phyloP scores from a whole-genome alignment of 2,329 filamentous ascomycete species.

The Aspergillus brasiliensis region DNA sequence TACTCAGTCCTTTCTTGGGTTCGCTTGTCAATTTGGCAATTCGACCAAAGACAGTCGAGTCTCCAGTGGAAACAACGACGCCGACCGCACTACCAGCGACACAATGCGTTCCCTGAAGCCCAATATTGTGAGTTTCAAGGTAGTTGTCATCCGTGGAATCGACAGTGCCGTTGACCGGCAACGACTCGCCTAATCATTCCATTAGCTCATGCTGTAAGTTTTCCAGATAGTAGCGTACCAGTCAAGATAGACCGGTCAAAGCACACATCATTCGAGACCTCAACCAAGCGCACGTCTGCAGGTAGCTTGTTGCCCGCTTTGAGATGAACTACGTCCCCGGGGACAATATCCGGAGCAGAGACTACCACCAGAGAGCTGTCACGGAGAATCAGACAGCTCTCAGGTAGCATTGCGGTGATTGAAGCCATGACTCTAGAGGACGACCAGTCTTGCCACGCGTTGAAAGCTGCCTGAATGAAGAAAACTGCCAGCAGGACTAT shows the following conservation, averaged over 20 bases:
- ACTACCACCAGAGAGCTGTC: constrained; percentile 57
- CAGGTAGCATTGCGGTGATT: constrained; percentile 78
- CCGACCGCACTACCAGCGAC: constrained; percentile 68
- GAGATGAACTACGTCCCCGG: constrained; percentile 69
- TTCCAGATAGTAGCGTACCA: constrained; percentile 42
- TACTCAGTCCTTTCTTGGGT: constrained; percentile 67
- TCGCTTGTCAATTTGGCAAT: constrained; percentile 73
- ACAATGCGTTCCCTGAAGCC: constrained; percentile 78
- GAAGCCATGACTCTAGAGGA: constrained; percentile 76
- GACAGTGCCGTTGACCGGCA: constrained; percentile 64
- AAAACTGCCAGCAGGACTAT: constrained; percentile 74
- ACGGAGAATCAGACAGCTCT: constrained; percentile 67
- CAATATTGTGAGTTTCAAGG: constrained; percentile 74
- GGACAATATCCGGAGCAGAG: constrained; percentile 64
- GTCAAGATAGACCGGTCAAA: constrained; percentile 75
- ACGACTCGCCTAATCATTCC: constrained; percentile 64
- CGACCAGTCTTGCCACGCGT: constrained; percentile 74
- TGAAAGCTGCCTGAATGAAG: constrained; percentile 69
- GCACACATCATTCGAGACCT: constrained; percentile 68
- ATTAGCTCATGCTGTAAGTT: neutral
- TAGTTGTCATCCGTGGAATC: constrained; percentile 73
- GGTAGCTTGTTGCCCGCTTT: constrained; percentile 74
- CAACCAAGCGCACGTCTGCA: constrained; percentile 70
- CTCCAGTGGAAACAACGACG: constrained; percentile 71
- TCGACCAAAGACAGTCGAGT: constrained; percentile 72